Conservation (phyloP, 2,329 filamentous ascomycete genomes). For the Ustulina deusta region DNA sequence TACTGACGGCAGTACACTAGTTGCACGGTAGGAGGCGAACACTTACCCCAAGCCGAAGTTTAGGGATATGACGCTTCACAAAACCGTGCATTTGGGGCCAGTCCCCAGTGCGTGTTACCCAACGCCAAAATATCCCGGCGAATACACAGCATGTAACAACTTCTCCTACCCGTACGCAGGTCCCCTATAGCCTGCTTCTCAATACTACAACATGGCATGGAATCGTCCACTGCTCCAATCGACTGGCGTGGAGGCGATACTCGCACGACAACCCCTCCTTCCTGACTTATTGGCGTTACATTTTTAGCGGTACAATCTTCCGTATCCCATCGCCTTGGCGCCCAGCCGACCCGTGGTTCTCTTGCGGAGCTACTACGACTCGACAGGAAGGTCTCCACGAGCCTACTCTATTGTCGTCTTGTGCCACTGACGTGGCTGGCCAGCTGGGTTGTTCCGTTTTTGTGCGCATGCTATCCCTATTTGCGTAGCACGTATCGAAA, state of each 20-base stretch:
- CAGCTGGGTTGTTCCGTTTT: constrained; percentile 5
- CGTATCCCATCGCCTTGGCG: constrained; percentile 37
- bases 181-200: background rate
- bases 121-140: constrained; percentile 8
- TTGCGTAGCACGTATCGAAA: constrained; percentile 22
- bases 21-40: background rate
- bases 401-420: constrained; percentile 25
- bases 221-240: background rate
- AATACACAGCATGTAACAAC: background rate
- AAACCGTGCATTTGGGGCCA: constrained; percentile 22
- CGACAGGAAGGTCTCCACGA: constrained; percentile 37
- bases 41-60: background rate
- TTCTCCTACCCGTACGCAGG: background rate
- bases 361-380: constrained; percentile 36
- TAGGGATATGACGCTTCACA: constrained; percentile 9
- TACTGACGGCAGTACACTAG: background rate
- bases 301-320: constrained; percentile 29
- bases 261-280: constrained; percentile 4
- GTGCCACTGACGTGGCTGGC: constrained; percentile 35
- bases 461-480: constrained; percentile 4
- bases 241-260: background rate
- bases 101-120: constrained; percentile 13
- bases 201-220: background rate
- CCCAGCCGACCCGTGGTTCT: constrained; percentile 32
- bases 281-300: constrained; percentile 16